These are phyloP conservation scores for Blumeria hordei DNA, from an alignment of 2,329 filamentous ascomycete genomes.

Conservation along the genomic window DNA sequence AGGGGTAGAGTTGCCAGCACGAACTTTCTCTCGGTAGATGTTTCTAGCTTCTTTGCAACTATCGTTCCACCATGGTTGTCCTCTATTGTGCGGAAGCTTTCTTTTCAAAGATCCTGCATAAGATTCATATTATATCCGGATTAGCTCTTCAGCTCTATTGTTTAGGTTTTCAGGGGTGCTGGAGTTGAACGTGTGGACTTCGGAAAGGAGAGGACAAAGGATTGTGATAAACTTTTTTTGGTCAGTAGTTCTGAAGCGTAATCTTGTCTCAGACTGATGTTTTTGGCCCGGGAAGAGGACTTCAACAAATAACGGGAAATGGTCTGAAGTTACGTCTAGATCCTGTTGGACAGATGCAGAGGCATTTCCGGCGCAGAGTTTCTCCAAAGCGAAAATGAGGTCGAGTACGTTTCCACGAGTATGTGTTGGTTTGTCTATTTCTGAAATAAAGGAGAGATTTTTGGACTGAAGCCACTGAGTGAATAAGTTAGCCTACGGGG, in stretches of 20 bases:
- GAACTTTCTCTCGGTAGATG: not conserved
- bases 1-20: not conserved
- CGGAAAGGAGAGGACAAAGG: not conserved
- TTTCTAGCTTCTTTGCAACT: not conserved
- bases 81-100: not conserved
- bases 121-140: not conserved
- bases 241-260: not conserved
- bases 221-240: not conserved
- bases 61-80: not conserved
- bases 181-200: not conserved
- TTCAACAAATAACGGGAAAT: not conserved
- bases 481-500: not conserved
- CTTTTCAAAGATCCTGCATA: not conserved
- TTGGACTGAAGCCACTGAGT: not conserved
- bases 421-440: not conserved
- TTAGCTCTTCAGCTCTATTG: not conserved
- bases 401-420: not conserved
- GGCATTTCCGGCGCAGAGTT: not conserved
- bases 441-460: not conserved
- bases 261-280: not conserved
- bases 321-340: not conserved
- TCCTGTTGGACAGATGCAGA: not conserved
- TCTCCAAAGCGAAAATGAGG: not conserved
- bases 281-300: not conserved
- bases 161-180: not conserved